Percentiles rank a stretch among this genome's conserved stretches.
phyloP scores from a whole-genome alignment of 192 early-diverging fungal species.

The Linnemannia elongata region DNA sequence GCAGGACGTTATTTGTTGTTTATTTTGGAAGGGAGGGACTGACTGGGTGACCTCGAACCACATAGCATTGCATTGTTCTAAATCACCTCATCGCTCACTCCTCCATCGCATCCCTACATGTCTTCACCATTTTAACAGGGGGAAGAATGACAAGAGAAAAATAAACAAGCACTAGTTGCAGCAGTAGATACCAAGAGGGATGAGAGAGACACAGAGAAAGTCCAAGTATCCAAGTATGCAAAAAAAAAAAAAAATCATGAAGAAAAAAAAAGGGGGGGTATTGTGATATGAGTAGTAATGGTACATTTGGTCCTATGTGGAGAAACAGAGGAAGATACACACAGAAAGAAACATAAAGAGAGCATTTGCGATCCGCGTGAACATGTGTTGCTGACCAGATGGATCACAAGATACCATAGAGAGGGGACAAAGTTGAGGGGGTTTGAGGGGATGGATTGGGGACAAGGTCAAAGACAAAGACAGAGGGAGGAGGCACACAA shows the following conservation, averaged over 20 bases:
- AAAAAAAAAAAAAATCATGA: background rate
- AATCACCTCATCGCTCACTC: background rate
- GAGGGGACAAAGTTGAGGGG: background rate
- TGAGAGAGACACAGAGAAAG: background rate
- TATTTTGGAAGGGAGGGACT: no score
- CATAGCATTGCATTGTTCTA: no score
- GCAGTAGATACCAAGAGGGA: background rate
- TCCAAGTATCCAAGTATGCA: background rate
- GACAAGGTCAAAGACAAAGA: background rate
- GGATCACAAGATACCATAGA: background rate
- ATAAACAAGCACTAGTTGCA: background rate
- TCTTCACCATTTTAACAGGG: background rate
- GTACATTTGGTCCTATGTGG: background rate
- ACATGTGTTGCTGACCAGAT: constrained; percentile 7
- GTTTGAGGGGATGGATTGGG: background rate
- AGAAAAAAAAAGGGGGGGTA: background rate
- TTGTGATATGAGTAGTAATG: background rate
- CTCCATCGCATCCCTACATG: background rate
- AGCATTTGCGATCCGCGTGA: background rate
- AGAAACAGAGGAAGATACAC: background rate
- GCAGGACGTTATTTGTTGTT: no score
- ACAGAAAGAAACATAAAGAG: background rate
- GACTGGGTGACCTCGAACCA: no score
- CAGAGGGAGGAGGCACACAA: background rate
- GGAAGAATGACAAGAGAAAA: no score